phyloP scores from a whole-genome alignment of 2,329 filamentous ascomycete species.

The Alternaria conjuncta region DNA sequence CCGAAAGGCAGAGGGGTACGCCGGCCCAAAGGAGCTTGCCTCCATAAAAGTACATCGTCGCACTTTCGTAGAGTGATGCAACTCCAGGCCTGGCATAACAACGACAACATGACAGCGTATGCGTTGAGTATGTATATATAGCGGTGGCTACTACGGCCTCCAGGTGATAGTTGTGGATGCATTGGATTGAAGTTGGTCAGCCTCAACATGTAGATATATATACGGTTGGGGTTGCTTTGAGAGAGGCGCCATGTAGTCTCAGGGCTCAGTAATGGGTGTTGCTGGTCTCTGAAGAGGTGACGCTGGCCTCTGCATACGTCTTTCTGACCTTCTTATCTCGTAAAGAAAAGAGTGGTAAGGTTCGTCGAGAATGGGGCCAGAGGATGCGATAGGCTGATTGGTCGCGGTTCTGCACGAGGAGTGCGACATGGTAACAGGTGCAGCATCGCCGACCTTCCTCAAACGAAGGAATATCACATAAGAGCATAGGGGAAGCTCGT shows the following conservation, averaged over 20 bases:
- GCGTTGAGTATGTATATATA: neutral
- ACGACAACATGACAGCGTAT: neutral
- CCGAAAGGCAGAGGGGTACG: rapidly evolving
- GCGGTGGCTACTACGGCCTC: neutral
- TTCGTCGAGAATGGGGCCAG: neutral
- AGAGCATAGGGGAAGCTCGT: neutral
- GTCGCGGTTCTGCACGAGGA: too few species aligned
- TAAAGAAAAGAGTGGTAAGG: neutral
- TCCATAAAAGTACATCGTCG: rapidly evolving
- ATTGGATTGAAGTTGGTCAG: neutral
- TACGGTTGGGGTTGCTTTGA: neutral
- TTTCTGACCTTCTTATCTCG: neutral
- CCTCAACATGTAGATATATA: neutral
- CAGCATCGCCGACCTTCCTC: too few species aligned
- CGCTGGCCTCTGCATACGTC: neutral
- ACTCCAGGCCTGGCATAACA: neutral
- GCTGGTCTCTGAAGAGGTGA: neutral
- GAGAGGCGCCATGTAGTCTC: neutral
- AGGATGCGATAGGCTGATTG: neutral
- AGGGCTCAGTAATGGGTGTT: neutral
- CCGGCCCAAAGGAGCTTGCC: neutral
- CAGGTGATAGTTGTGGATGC: neutral
- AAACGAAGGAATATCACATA: neutral
- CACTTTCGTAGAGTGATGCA: neutral
- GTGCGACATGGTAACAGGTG: too few species aligned